These are phyloP conservation scores for Rhynchospora pubera DNA, from an alignment of 176 grass and related monocot genomes.

Conservation along the genomic window DNA sequence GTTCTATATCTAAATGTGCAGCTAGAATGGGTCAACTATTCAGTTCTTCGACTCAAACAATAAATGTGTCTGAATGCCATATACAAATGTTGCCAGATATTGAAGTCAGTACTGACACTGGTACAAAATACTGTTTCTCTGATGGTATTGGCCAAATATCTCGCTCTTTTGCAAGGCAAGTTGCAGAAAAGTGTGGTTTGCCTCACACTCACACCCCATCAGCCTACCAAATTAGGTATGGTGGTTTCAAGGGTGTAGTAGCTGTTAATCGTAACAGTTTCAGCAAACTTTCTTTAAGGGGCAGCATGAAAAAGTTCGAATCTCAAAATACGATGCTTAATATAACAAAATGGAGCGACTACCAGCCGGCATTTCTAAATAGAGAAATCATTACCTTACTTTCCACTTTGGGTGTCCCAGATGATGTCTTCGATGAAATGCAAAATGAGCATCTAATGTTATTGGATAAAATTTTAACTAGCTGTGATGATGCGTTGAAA, in stretches of 20 bases:
- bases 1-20: constrained; percentile 84
- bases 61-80: constrained; percentile 36
- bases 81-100: constrained; percentile 74
- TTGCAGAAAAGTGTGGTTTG: constrained; percentile 57
- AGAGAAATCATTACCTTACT: constrained; percentile 86
- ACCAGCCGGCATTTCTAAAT: constrained; percentile 74
- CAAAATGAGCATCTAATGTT: constrained; percentile 60
- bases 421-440: constrained; percentile 74
- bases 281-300: constrained; percentile 53
- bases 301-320: constrained; percentile 95
- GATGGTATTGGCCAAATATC: constrained; percentile 94
- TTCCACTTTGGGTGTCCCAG: constrained; percentile 69
- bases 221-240: constrained; percentile 95
- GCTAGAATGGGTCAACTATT: constrained; percentile 98
- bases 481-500: constrained; percentile 62
- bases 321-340: constrained; percentile 71
- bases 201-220: constrained; percentile 55
- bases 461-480: constrained; percentile 65
- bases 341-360: constrained; percentile 76
- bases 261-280: constrained; percentile 54
- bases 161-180: constrained; percentile 41
- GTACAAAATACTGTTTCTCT: constrained; percentile 72
- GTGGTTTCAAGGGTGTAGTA: constrained; percentile 89
- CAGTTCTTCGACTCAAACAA: constrained; percentile 72
- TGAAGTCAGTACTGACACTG: constrained; percentile 53